Conservation (phyloP, 805 yeast genomes). For the Saturnispora gosingensis region DNA sequence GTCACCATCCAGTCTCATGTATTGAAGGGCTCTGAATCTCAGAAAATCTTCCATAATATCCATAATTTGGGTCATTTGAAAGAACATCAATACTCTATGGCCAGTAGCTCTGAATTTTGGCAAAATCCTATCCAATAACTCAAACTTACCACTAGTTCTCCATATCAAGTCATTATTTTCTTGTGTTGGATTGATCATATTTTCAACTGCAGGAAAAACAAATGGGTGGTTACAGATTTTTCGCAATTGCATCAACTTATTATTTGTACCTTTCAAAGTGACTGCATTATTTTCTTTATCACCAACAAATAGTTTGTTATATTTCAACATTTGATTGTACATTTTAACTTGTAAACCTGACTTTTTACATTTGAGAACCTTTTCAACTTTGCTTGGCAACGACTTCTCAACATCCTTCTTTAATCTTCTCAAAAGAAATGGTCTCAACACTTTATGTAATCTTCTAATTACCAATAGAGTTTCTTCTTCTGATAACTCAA, state of each 20-base stretch:
- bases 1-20: slow-evolving; percentile 71
- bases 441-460: slow-evolving; percentile 79
- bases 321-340: slow-evolving; percentile 72
- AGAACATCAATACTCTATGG: slow-evolving; percentile 72
- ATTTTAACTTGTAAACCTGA: slow-evolving; percentile 62
- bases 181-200: slow-evolving; percentile 52
- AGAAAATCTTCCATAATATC: slow-evolving; percentile 82
- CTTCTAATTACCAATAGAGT: slow-evolving; percentile 72
- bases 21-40: slow-evolving; percentile 55
- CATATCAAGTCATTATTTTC: slow-evolving; percentile 60
- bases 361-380: slow-evolving; percentile 69
- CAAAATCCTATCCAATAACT: slow-evolving; percentile 61
- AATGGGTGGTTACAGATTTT: slow-evolving; percentile 84
- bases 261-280: slow-evolving; percentile 66
- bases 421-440: slow-evolving; percentile 73
- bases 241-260: slow-evolving; percentile 77
- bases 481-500: slow-evolving; percentile 81
- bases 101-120: slow-evolving; percentile 69
- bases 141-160: slow-evolving; percentile 77
- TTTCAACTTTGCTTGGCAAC: slow-evolving; percentile 76
- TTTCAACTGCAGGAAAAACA: slow-evolving; percentile 76
- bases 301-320: slow-evolving; percentile 59
- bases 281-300: slow-evolving; percentile 46
- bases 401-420: slow-evolving; percentile 84
- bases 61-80: slow-evolving; percentile 88